phyloP scores from a whole-genome alignment of 2,329 filamentous ascomycete genomes.

The Fusarium sp. region DNA sequence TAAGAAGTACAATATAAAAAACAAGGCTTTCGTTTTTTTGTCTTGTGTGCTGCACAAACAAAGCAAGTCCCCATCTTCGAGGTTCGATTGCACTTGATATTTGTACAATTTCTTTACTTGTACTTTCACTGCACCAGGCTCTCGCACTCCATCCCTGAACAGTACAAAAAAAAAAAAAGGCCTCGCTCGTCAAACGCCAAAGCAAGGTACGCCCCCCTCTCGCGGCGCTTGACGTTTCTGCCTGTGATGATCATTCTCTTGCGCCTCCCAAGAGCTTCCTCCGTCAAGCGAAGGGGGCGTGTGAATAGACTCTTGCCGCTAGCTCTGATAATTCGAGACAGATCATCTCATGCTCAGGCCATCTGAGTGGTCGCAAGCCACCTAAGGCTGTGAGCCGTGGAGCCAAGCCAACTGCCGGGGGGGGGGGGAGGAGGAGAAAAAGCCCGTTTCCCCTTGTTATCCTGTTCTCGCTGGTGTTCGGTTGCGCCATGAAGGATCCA shows the following conservation, averaged over 20 bases:
- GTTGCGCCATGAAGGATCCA: not conserved
- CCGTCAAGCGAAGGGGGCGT: not conserved
- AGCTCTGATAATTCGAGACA: conserved; percentile 11
- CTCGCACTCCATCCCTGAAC: not conserved
- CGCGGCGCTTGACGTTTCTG: not conserved
- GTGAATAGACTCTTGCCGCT: not conserved
- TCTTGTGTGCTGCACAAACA: not conserved
- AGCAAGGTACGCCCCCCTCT: not conserved
- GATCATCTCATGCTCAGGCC: conserved; percentile 15
- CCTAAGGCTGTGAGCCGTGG: conserved; percentile 27
- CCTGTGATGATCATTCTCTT: conserved; percentile 20
- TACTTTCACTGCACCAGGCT: not conserved
- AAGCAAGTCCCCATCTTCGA: not conserved
- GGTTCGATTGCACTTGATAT: not conserved
- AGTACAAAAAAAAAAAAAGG: too few relatives aligned
- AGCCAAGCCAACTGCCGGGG: conserved; percentile 6
- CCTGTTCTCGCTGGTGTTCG: not conserved
- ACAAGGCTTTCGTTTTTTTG: not conserved
- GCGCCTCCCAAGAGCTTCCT: conserved; percentile 7
- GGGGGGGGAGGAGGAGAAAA: not conserved
- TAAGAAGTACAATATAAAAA: not conserved
- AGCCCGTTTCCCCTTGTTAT: not conserved
- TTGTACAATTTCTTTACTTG: not conserved
- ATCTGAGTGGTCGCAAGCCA: conserved; percentile 5
- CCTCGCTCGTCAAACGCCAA: not conserved